phyloP scores from a whole-genome alignment of 495 filamentous ascomycete genomes.

The Tuber calosporum region DNA sequence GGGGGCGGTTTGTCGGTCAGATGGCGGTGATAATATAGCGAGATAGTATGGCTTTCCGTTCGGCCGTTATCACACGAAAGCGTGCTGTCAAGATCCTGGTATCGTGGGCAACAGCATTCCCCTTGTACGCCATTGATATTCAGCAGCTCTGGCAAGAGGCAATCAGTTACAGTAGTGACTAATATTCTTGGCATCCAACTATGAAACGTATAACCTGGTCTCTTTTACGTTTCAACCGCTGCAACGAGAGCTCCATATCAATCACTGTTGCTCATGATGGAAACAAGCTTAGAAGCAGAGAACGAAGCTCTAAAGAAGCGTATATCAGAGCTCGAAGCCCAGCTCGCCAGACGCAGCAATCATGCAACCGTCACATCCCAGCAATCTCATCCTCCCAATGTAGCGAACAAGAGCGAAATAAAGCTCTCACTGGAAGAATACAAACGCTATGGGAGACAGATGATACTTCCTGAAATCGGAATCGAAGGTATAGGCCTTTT shows the following conservation, averaged over 20 bases:
- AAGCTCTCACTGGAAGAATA: conserved; percentile 63
- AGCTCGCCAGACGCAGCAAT: conserved; percentile 5
- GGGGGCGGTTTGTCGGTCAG: not conserved
- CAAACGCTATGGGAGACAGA: conserved; percentile 79
- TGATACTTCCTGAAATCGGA: conserved; percentile 81
- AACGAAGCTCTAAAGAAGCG: conserved; percentile 17
- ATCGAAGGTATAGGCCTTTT: conserved; percentile 53
- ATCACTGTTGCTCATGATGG: not conserved
- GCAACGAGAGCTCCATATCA: not conserved
- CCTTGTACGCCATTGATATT: not conserved
- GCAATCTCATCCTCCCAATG: conserved; percentile 6
- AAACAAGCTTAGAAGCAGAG: conserved; percentile 16
- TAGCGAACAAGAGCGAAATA: conserved; percentile 46
- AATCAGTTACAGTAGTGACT: not conserved
- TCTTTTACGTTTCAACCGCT: not conserved
- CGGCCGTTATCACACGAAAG: not conserved
- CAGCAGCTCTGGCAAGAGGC: not conserved
- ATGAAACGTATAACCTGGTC: not conserved
- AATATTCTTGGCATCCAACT: not conserved
- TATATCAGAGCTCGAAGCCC: conserved; percentile 29
- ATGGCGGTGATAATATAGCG: not conserved
- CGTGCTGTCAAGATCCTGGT: not conserved
- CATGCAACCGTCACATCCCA: conserved; percentile 1
- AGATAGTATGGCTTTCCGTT: not conserved
- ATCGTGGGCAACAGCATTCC: not conserved